Conservation (phyloP, 2,329 filamentous ascomycete species). For the Calonectria ilicicola region DNA sequence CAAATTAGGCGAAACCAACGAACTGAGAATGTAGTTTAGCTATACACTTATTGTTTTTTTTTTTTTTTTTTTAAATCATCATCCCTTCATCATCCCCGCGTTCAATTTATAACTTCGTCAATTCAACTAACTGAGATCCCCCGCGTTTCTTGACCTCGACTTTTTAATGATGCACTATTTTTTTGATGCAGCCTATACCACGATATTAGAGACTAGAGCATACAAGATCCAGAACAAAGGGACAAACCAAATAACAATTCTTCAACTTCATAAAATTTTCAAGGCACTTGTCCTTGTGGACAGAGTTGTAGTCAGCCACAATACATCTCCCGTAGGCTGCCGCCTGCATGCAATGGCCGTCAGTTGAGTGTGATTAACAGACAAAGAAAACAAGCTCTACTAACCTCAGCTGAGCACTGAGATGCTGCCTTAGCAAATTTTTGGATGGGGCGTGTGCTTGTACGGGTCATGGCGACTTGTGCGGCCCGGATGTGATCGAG, state of each 20-base stretch:
- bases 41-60: no score
- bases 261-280: conserved; percentile 88
- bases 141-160: neutral
- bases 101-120: no score
- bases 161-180: conserved; percentile 27
- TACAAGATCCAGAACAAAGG: neutral
- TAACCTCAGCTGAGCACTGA: conserved; percentile 67
- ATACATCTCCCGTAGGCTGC: conserved; percentile 92
- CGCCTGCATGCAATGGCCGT: conserved; percentile 66
- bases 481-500: no score
- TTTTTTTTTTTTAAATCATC: neutral
- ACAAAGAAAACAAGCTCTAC: conserved; percentile 18
- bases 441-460: conserved; percentile 61
- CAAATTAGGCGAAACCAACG: no score
- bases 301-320: conserved; percentile 87
- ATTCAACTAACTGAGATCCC: no score
- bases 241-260: conserved; percentile 84
- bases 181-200: conserved; percentile 42
- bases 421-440: conserved; percentile 66
- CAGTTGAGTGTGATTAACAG: conserved; percentile 2
- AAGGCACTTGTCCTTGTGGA: conserved; percentile 90
- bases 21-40: no score
- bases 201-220: neutral
- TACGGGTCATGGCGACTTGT: conserved; percentile 36
- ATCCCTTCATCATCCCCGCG: no score